Evolutionary conservation across 257 asterid species (phyloP).

Genomic region (Penstemon barbatus): DNA sequence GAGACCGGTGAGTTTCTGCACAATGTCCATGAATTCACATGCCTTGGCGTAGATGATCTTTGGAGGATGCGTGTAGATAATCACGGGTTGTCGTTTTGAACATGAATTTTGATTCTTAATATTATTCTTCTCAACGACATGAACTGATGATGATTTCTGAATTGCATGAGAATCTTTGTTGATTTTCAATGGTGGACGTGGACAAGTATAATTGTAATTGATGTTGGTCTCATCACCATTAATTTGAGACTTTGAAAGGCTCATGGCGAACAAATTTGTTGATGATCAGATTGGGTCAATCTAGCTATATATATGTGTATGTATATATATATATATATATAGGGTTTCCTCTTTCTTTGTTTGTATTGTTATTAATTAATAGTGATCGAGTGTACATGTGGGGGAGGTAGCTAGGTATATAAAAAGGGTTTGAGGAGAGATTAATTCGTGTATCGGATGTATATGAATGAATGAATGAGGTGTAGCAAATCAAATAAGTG

Average conservation of each 20-base stretch:
- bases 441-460: too few species aligned
- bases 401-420: not conserved
- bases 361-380: not conserved
- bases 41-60: not conserved
- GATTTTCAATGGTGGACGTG: constrained; percentile 32
- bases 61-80: not conserved
- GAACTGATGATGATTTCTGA: constrained; percentile 20
- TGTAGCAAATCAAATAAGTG: too few species aligned
- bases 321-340: not conserved
- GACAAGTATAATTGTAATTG: not conserved
- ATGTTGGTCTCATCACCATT: constrained; percentile 5
- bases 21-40: not conserved
- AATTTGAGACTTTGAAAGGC: constrained; percentile 35
- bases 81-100: not conserved
- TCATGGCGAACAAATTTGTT: constrained; percentile 23
- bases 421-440: not conserved
- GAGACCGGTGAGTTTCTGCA: not conserved
- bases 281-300: not conserved
- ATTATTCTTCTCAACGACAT: not conserved
- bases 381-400: too few species aligned
- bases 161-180: constrained; percentile 36
- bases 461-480: too few species aligned
- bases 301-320: too few species aligned
- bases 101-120: not conserved
- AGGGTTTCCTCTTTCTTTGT: constrained; percentile 20